These are phyloP conservation scores for Ceratorhiza oryzae-sativae DNA, from an alignment of 1,284 basidiomycete species.

Conservation along the genomic window DNA sequence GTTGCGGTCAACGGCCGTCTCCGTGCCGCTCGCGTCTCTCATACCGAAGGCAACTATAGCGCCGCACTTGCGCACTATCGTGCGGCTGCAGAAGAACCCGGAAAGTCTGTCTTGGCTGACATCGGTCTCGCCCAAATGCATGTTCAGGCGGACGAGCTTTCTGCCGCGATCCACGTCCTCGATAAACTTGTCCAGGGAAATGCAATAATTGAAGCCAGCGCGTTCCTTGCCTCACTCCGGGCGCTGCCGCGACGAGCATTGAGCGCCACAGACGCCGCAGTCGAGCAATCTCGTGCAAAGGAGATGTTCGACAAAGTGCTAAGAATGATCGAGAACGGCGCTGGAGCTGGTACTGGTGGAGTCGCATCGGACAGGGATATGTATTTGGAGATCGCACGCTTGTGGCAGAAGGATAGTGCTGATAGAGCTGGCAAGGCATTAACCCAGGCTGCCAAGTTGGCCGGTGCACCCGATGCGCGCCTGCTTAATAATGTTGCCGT, in stretches of 20 bases:
- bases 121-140: slow-evolving; percentile 89
- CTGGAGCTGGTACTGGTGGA: slow-evolving; percentile 13
- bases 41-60: slow-evolving; percentile 66
- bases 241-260: slow-evolving; percentile 80
- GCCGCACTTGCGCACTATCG: slow-evolving; percentile 78
- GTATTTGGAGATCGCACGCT: slow-evolving; percentile 82
- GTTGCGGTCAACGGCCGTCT: slow-evolving; percentile 81
- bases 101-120: slow-evolving; percentile 77
- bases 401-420: slow-evolving; percentile 84
- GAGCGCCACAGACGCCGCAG: slow-evolving; percentile 70
- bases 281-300: slow-evolving; percentile 76
- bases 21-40: slow-evolving; percentile 78
- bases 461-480: slow-evolving; percentile 63
- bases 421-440: slow-evolving; percentile 77
- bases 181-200: slow-evolving; percentile 74
- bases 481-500: slow-evolving; percentile 86
- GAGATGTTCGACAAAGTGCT: slow-evolving; percentile 81
- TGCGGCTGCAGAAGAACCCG: slow-evolving; percentile 75
- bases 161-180: slow-evolving; percentile 84
- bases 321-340: slow-evolving; percentile 63
- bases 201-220: slow-evolving; percentile 70
- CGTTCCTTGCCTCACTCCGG: slow-evolving; percentile 88
- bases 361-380: slow-evolving; percentile 70
- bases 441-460: slow-evolving; percentile 70
- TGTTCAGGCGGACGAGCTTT: slow-evolving; percentile 76